These are phyloP conservation scores for Colletotrichum lini DNA, from an alignment of 2,329 filamentous ascomycete genomes.

Conservation along the genomic window DNA sequence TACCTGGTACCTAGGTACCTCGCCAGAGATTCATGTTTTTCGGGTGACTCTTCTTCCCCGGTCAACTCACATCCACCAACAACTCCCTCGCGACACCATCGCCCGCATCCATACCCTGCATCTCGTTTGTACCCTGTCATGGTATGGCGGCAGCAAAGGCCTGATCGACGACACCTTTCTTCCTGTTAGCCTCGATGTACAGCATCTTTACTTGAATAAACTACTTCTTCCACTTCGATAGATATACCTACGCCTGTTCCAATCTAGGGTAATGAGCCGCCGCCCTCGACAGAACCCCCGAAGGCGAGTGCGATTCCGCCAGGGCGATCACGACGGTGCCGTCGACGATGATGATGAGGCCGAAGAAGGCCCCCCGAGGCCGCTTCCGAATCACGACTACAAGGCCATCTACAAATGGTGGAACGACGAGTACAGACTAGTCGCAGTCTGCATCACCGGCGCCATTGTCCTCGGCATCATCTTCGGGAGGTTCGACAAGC, in stretches of 20 bases:
- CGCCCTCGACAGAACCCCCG: neutral
- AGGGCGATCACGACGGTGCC: conserved; percentile 27
- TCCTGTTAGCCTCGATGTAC: neutral
- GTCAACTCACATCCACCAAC: neutral
- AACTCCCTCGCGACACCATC: neutral
- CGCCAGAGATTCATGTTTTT: neutral
- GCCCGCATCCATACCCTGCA: neutral
- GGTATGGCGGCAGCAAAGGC: conserved; percentile 1
- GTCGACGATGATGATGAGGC: conserved; percentile 26
- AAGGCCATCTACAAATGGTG: conserved; percentile 52
- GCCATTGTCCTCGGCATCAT: conserved; percentile 49
- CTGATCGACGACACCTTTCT: neutral
- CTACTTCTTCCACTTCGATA: neutral
- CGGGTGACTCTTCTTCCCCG: neutral
- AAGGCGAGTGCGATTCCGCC: neutral
- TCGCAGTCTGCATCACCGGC: conserved; percentile 48
- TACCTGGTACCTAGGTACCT: too few species aligned
- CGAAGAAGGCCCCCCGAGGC: conserved; percentile 22
- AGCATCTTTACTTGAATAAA: conserved; percentile 6
- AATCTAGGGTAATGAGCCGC: neutral
- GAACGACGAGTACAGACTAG: conserved; percentile 54
- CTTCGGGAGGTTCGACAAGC: conserved; percentile 50
- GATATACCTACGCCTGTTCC: neutral
- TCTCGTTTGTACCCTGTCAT: neutral
- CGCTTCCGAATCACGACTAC: conserved; percentile 30